Conservation (phyloP, 169 alveolate genomes). For the Plasmodium malariae region DNA sequence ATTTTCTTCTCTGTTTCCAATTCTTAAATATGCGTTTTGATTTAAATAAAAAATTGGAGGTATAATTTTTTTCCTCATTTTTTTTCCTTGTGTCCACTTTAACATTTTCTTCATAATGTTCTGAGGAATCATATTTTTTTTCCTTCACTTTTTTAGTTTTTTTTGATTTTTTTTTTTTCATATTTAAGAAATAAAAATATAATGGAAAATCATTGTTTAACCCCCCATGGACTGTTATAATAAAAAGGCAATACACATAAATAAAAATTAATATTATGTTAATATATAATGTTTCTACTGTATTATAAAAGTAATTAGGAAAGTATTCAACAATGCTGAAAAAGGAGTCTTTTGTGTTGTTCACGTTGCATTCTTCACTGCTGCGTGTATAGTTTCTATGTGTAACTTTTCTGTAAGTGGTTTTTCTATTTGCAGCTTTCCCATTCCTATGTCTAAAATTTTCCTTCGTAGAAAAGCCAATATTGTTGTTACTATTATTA, state of each 20-base stretch:
- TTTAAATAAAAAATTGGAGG: slow-evolving; percentile 55
- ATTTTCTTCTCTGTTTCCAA: slow-evolving; percentile 63
- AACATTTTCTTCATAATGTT: slow-evolving; percentile 5
- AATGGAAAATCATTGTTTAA: slow-evolving; percentile 60
- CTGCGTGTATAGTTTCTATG: background rate
- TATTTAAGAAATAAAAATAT: slow-evolving; percentile 67
- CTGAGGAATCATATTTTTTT: slow-evolving; percentile 14
- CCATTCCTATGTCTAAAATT: background rate
- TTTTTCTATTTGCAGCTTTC: slow-evolving; percentile 1
- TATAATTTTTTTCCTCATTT: slow-evolving; percentile 54
- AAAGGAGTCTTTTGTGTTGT: slow-evolving; percentile 6
- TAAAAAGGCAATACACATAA: slow-evolving; percentile 35
- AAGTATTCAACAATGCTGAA: slow-evolving; percentile 54
- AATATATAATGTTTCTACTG: slow-evolving; percentile 40
- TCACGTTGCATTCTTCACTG: background rate
- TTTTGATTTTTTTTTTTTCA: slow-evolving; percentile 42
- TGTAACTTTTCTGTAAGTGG: too few species aligned
- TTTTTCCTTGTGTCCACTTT: slow-evolving; percentile 21
- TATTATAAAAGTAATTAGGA: slow-evolving; percentile 47
- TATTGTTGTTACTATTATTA: background rate
- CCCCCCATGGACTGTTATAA: slow-evolving; percentile 69
- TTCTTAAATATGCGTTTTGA: slow-evolving; percentile 35
- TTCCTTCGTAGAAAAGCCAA: background rate
- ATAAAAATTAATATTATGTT: slow-evolving; percentile 58
- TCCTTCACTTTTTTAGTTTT: slow-evolving; percentile 11